Evolutionary conservation across 805 yeast genomes (phyloP).

Genomic region (Candida ascalaphidarum): DNA sequence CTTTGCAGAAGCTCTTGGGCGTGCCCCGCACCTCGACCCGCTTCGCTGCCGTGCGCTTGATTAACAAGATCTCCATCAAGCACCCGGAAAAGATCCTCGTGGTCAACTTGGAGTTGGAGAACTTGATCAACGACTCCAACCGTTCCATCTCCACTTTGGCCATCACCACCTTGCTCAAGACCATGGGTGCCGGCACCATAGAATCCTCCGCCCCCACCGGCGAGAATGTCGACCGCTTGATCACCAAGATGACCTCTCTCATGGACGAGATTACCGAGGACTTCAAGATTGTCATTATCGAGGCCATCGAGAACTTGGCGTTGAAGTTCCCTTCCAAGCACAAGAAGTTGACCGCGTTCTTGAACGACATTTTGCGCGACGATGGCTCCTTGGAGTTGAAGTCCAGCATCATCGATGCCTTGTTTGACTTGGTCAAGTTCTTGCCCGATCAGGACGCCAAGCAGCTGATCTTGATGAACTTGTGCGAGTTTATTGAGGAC

Average conservation of each 20-base stretch:
- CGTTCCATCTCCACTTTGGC: conserved; percentile 95
- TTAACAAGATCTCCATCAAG: conserved; percentile 75
- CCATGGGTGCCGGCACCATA: conserved; percentile 66
- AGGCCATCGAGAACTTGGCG: conserved; percentile 87
- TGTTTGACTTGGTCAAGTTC: conserved; percentile 83
- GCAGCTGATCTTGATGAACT: conserved; percentile 73
- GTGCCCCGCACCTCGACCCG: conserved; percentile 86
- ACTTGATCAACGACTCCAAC: conserved; percentile 78
- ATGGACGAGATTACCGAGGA: conserved; percentile 95
- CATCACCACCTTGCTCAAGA: conserved; percentile 88
- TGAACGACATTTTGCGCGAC: conserved; percentile 77
- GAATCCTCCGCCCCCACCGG: conserved; percentile 25
- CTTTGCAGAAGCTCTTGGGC: conserved; percentile 68
- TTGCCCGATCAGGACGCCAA: conserved; percentile 66
- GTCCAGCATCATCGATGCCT: conserved; percentile 82
- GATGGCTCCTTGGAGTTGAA: conserved; percentile 87
- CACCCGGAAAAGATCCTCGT: conserved; percentile 72
- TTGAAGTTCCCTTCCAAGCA: conserved; percentile 90
- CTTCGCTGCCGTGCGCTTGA: conserved; percentile 87
- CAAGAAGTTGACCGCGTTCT: conserved; percentile 70
- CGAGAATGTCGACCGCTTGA: conserved; percentile 80
- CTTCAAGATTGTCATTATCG: conserved; percentile 88
- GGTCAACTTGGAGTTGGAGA: conserved; percentile 81
- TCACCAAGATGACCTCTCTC: conserved; percentile 76
- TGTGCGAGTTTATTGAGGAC: conserved; percentile 97